Conservation (phyloP, 2,329 filamentous ascomycete genomes). For the Aspergillus pseudoterreus region DNA sequence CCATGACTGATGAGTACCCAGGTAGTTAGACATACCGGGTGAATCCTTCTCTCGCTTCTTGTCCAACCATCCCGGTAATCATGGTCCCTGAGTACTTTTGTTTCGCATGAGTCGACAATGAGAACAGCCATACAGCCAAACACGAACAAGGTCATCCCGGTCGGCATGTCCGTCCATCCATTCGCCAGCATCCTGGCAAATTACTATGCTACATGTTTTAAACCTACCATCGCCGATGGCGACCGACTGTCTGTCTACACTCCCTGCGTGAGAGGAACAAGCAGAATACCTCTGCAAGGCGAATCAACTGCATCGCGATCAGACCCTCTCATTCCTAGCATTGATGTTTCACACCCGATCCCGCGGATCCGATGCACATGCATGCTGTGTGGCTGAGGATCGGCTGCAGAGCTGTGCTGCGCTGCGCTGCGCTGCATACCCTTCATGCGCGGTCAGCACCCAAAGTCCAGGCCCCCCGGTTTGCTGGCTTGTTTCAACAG, state of each 20-base stretch:
- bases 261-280: neutral
- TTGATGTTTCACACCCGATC: neutral
- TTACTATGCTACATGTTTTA: neutral
- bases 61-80: no score
- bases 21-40: no score
- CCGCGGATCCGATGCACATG: neutral
- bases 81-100: neutral
- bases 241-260: no score
- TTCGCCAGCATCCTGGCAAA: neutral
- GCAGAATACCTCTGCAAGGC: neutral
- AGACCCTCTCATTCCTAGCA: neutral
- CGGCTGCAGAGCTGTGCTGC: neutral
- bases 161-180: neutral
- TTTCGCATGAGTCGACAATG: neutral
- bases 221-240: neutral
- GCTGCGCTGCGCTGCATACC: neutral
- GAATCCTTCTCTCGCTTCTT: no score
- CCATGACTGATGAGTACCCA: no score
- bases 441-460: neutral
- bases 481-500: neutral
- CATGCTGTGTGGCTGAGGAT: neutral
- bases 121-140: neutral
- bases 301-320: neutral
- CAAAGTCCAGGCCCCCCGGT: neutral
- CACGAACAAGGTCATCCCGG: neutral